Evolutionary conservation across 2,329 filamentous ascomycete genomes (phyloP).

Genomic region (Westerdykella sp.): DNA sequence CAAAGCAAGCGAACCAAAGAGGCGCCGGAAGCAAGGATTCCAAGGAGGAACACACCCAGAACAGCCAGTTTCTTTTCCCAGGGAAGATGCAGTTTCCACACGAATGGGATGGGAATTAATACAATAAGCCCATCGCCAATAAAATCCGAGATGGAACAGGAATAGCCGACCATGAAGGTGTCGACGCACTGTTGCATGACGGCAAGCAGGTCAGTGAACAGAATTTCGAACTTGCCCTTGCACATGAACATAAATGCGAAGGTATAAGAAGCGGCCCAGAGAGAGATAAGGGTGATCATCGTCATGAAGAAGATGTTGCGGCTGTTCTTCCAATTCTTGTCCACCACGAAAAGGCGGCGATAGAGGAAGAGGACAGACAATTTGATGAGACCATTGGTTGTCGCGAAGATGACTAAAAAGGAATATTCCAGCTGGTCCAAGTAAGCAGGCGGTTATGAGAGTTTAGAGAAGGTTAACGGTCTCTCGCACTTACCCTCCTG

Average conservation of each 20-base stretch:
- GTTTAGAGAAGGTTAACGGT: background rate
- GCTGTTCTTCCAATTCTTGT: conserved; percentile 3
- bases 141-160: conserved; percentile 7
- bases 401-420: conserved; percentile 5
- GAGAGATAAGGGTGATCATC: conserved; percentile 4
- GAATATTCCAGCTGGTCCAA: conserved; percentile 7
- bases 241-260: conserved; percentile 10
- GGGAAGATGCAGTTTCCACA: conserved; percentile 7
- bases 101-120: conserved; percentile 8
- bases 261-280: conserved; percentile 4
- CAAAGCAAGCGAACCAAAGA: conserved; percentile 6
- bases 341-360: conserved; percentile 7
- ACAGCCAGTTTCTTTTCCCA: conserved; percentile 3
- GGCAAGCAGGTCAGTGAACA: background rate
- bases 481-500: background rate
- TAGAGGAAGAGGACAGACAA: conserved; percentile 7
- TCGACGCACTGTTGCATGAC: conserved; percentile 2
- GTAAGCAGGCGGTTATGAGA: background rate
- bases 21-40: conserved; percentile 4
- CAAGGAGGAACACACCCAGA: conserved; percentile 6
- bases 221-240: conserved; percentile 1
- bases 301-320: conserved; percentile 5
- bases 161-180: conserved; percentile 4
- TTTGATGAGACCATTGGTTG: conserved; percentile 5
- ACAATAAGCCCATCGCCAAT: conserved; percentile 7